Percentiles rank a stretch among this genome's conserved stretches.
phyloP scores from a whole-genome alignment of 371 early-diverging fungal species.

The Rhizopus stolonifer region DNA sequence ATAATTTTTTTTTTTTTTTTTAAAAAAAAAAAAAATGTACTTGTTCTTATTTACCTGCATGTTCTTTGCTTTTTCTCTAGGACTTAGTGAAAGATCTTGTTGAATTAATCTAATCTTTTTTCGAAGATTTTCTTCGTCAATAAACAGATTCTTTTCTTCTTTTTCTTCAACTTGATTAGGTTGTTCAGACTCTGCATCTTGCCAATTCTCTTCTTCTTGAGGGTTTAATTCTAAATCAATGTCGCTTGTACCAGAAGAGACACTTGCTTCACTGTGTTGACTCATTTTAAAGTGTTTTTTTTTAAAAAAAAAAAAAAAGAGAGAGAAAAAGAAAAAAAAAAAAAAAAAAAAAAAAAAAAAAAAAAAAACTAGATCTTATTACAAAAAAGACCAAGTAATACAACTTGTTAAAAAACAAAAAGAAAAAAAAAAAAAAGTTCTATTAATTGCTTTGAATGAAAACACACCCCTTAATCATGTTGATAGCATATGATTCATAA shows the following conservation, averaged over 20 bases:
- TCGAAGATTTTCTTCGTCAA: constrained; percentile 38
- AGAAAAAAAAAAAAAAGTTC: too few relatives aligned
- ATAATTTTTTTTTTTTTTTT: neutral
- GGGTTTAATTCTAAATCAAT: neutral
- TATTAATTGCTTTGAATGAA: too few relatives aligned
- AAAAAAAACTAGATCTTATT: too few relatives aligned
- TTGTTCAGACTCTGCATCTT: constrained; percentile 34
- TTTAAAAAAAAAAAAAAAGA: too few relatives aligned
- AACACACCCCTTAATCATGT: too few relatives aligned
- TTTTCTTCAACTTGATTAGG: neutral
- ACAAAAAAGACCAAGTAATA: too few relatives aligned
- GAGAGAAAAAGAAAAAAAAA: too few relatives aligned
- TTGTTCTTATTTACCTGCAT: constrained; percentile 81
- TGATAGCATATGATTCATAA: too few relatives aligned
- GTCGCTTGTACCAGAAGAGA: neutral
- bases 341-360: too few relatives aligned
- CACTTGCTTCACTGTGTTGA: neutral
- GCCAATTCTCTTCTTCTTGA: constrained; percentile 67
- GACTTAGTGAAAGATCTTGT: constrained; percentile 41
- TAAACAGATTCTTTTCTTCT: neutral
- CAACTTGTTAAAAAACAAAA: too few relatives aligned
- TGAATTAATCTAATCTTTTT: constrained; percentile 68
- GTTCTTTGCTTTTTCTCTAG: constrained; percentile 67
- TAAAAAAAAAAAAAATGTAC: constrained; percentile 1
- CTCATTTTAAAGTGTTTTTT: neutral